These are phyloP conservation scores for Amanita fuliginea DNA, from an alignment of 768 basidiomycete species.

Conservation along the genomic window DNA sequence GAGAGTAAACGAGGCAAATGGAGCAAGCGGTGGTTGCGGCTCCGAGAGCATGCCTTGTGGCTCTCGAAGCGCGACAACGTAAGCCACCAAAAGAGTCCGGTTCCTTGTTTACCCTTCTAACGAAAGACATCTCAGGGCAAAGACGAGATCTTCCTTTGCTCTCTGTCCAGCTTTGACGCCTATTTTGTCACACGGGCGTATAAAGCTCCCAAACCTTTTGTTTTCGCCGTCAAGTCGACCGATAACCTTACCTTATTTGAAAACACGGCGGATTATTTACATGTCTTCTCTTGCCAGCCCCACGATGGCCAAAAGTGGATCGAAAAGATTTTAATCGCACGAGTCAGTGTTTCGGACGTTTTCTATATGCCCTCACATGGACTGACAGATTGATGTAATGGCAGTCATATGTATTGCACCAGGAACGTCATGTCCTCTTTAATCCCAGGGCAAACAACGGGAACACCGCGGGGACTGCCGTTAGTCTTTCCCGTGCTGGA, in stretches of 20 bases:
- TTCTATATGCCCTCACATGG: not conserved
- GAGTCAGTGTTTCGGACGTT: constrained; percentile 38
- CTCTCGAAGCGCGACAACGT: constrained; percentile 87
- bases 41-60: constrained; percentile 80
- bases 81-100: constrained; percentile 13
- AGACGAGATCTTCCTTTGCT: constrained; percentile 75
- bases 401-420: constrained; percentile 75
- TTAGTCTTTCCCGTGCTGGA: constrained; percentile 24
- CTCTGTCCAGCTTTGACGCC: constrained; percentile 81
- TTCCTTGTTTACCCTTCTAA: not conserved
- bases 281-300: constrained; percentile 71
- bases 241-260: constrained; percentile 84
- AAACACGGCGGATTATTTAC: constrained; percentile 78
- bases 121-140: constrained; percentile 46
- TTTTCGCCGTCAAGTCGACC: constrained; percentile 82
- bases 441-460: constrained; percentile 24
- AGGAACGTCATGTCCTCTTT: constrained; percentile 65
- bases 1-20: constrained; percentile 91
- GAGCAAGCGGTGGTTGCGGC: constrained; percentile 84
- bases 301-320: constrained; percentile 71
- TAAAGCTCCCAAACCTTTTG: constrained; percentile 76
- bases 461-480: constrained; percentile 13
- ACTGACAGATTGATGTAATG: constrained; percentile 8
- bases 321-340: constrained; percentile 69
- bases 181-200: constrained; percentile 68